These are phyloP conservation scores for Aspergillus viridinutans DNA, from an alignment of 2,329 filamentous ascomycete genomes.

Conservation along the genomic window DNA sequence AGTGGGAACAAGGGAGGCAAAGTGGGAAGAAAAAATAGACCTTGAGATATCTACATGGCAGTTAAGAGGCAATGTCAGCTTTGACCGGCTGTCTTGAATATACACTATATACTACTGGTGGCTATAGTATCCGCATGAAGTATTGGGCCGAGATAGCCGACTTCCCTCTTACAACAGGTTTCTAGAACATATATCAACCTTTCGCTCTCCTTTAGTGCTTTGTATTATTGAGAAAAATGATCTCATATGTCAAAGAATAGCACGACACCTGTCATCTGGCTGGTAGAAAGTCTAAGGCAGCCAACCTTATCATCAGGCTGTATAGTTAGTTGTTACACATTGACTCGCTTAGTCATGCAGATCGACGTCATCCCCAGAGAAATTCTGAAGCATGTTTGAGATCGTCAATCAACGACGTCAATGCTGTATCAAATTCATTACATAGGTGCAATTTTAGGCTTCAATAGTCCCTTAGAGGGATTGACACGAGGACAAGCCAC, in stretches of 20 bases:
- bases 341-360: not conserved
- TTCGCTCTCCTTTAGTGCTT: no score
- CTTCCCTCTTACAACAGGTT: no score
- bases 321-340: not conserved
- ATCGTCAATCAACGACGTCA: not conserved
- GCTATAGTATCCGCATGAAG: not conserved
- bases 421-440: not conserved
- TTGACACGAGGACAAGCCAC: not conserved
- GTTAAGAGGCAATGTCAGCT: not conserved
- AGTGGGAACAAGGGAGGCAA: slow-evolving; percentile 28
- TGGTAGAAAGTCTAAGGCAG: no score
- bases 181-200: no score
- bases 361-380: not conserved
- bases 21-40: slow-evolving; percentile 39
- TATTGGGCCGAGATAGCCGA: not conserved
- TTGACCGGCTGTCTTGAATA: not conserved
- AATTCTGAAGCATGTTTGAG: not conserved
- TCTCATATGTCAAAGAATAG: no score
- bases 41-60: not conserved
- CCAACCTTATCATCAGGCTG: not conserved
- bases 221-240: no score
- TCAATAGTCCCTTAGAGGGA: not conserved
- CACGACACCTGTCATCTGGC: no score
- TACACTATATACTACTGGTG: not conserved
- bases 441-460: not conserved